Evolutionary conservation across 441 rosid species (phyloP).

Genomic region (Cnidoscolus chayamansa): DNA sequence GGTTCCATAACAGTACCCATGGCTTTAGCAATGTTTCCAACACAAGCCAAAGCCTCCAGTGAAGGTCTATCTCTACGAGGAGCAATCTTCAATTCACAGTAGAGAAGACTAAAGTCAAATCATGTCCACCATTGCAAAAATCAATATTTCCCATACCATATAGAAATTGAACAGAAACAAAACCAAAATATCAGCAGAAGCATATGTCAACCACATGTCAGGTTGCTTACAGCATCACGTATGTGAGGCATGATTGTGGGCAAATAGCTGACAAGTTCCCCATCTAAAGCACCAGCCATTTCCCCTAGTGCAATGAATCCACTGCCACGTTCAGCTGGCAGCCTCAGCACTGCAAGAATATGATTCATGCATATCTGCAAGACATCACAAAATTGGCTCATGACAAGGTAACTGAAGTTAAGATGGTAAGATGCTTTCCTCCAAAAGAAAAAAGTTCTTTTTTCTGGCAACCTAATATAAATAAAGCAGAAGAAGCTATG

Average conservation of each 20-base stretch:
- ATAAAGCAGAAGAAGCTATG: slow-evolving; percentile 21
- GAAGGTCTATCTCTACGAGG: slow-evolving; percentile 98
- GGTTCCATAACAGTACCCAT: slow-evolving; percentile 92
- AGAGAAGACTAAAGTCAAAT: slow-evolving; percentile 20
- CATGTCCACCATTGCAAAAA: slow-evolving; percentile 17
- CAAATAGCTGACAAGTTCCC: slow-evolving; percentile 92
- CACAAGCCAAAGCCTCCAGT: slow-evolving; percentile 97
- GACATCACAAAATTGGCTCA: slow-evolving; percentile 18
- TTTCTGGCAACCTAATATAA: slow-evolving; percentile 6
- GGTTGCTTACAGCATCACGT: slow-evolving; percentile 86
- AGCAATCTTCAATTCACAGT: slow-evolving; percentile 61
- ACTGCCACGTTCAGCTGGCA: slow-evolving; percentile 96
- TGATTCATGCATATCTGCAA: slow-evolving; percentile 98
- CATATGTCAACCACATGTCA: slow-evolving; percentile 17
- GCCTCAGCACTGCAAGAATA: slow-evolving; percentile 82
- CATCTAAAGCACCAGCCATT: slow-evolving; percentile 99
- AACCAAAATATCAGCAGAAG: slow-evolving; percentile 19
- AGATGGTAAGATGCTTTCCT: background rate
- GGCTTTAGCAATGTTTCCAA: slow-evolving; percentile 97
- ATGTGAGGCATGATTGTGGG: slow-evolving; percentile 93
- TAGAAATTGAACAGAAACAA: slow-evolving; percentile 23
- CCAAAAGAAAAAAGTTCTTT: background rate
- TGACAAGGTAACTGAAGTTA: slow-evolving; percentile 9
- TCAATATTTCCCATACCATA: slow-evolving; percentile 10
- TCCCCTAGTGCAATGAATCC: slow-evolving; percentile 99